Base-by-base conservation (phyloP, 2,329 filamentous ascomycete species). In the Pseudocercospora fijiensis region DNA sequence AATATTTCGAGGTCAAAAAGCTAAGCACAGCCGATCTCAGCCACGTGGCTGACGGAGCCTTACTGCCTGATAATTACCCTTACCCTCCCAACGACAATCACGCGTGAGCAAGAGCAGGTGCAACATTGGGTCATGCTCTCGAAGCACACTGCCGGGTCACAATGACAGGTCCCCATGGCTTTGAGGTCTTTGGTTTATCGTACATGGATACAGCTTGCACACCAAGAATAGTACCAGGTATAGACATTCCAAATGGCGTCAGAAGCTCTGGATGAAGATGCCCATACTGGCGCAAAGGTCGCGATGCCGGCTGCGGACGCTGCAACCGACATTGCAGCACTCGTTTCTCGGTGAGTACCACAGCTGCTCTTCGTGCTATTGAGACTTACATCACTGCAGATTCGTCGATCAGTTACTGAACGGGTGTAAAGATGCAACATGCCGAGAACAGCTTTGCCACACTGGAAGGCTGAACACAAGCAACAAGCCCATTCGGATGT, bases 381-480 rank as follows among this genome's bases (percentile, higher is more conserved):
- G 16, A 27, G 18, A 24, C 45, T 58, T 28, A 62, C 28, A 41
- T 24, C 27, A 16, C 13, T 45, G 28, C 24, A 66, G 59, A 49
- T 72, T 67, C 72, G 87, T 92, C 60, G 79, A 84, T 27, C 92
- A 96, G 77, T 84, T 96, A 5, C 85, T 91, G 57, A 84, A 89
- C 67, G 92, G 92, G 65, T 96, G 92, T 73, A 85, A 86, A 60
- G 83, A 85, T 67, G 78, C 81, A 45, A 80, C 82, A 43, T 96
- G 92, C 76, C 81, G 79, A 22, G 92, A 87, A 1, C 77, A 89
- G 9, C 91, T 90, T 16, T 96, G 92, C 79, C 89, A 91, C 72
- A 92, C 88, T 62, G 92, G 86, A 71, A 85, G 90, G 49, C 87
- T 84, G 74, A 85, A 90, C 65, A 79, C 87, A 22, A 66, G 57